phyloP scores from a whole-genome alignment of 2,329 filamentous ascomycete species.

The Diplodia intermedia region DNA sequence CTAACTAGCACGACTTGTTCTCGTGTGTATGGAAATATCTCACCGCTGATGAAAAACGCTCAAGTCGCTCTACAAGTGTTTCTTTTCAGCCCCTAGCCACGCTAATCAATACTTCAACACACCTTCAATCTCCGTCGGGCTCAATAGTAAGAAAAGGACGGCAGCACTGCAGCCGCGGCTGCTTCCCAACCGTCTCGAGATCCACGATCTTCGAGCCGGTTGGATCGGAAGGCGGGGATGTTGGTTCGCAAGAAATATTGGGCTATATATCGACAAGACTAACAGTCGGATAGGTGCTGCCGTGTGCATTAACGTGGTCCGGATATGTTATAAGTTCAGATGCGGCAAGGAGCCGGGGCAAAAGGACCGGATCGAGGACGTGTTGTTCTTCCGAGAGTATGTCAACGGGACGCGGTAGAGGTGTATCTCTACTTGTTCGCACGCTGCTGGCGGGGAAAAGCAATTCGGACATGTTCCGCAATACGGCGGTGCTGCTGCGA shows the following conservation, averaged over 20 bases:
- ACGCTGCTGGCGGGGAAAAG: constrained; percentile 39
- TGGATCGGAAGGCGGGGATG: too few relatives aligned
- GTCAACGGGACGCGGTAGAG: constrained; percentile 45
- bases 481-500: constrained; percentile 37
- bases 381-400: constrained; percentile 40
- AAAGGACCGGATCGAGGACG: constrained; percentile 39
- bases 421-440: constrained; percentile 44
- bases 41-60: too few relatives aligned
- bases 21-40: neutral
- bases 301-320: constrained; percentile 45
- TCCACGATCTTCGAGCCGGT: neutral
- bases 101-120: neutral
- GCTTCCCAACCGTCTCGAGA: neutral
- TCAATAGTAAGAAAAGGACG: neutral
- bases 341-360: constrained; percentile 38
- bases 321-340: constrained; percentile 43
- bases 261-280: constrained; percentile 42
- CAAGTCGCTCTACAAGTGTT: too few relatives aligned
- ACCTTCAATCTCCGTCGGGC: neutral
- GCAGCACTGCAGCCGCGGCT: neutral
- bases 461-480: constrained; percentile 36
- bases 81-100: too few relatives aligned
- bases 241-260: neutral
- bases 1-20: neutral
- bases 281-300: constrained; percentile 41